Conservation (phyloP, 2,329 filamentous ascomycete genomes). For the Cyanodermella asteris region DNA sequence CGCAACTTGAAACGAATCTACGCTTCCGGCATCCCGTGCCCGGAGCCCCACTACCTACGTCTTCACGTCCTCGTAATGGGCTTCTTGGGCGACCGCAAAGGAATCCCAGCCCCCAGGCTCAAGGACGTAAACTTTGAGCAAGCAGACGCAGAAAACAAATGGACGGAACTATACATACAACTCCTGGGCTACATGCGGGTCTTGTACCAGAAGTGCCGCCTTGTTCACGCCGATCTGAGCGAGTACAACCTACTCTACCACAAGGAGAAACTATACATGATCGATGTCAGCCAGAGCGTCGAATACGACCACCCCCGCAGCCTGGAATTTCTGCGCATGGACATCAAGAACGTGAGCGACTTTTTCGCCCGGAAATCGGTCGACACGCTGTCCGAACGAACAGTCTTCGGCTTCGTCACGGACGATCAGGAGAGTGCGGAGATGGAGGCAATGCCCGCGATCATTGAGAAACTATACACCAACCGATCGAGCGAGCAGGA, state of each 20-base stretch:
- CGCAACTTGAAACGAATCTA: slow-evolving; percentile 74
- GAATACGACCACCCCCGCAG: slow-evolving; percentile 89
- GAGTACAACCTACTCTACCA: slow-evolving; percentile 97
- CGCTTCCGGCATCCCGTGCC: slow-evolving; percentile 67
- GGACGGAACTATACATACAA: slow-evolving; percentile 60
- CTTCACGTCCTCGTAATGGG: slow-evolving; percentile 92
- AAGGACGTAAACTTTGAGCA: slow-evolving; percentile 61
- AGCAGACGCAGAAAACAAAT: slow-evolving; percentile 47
- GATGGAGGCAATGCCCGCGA: slow-evolving; percentile 36
- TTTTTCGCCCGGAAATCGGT: slow-evolving; percentile 81
- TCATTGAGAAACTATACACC: slow-evolving; percentile 46
- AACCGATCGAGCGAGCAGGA: slow-evolving; percentile 29
- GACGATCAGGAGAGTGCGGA: slow-evolving; percentile 36
- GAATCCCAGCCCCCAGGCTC: slow-evolving; percentile 69
- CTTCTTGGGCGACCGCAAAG: slow-evolving; percentile 71
- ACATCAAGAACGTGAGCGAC: slow-evolving; percentile 88
- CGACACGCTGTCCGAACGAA: slow-evolving; percentile 54
- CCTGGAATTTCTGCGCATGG: slow-evolving; percentile 88
- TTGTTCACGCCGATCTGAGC: slow-evolving; percentile 90
- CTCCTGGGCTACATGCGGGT: slow-evolving; percentile 73
- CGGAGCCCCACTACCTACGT: slow-evolving; percentile 71
- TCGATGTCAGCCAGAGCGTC: slow-evolving; percentile 93
- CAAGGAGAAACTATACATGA: slow-evolving; percentile 63
- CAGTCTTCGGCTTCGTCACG: slow-evolving; percentile 70
- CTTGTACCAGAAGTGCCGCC: slow-evolving; percentile 75